phyloP scores from a whole-genome alignment of 139 green algal genomes.

The Chlamydomonas urium region DNA sequence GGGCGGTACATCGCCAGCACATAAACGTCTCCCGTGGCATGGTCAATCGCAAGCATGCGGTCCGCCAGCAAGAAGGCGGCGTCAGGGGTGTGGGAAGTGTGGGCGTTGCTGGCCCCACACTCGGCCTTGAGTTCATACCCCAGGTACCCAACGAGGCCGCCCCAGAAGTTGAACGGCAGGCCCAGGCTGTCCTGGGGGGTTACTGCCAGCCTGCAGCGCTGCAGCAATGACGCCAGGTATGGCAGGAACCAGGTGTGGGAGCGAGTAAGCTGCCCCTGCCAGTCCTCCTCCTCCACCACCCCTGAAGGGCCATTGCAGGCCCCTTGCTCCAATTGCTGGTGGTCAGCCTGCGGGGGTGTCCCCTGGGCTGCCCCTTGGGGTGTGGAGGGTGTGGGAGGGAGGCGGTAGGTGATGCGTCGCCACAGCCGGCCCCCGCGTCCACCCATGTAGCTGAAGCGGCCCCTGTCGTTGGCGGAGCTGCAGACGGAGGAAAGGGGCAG shows the following conservation, averaged over 20 bases:
- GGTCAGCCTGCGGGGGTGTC: too few relatives aligned
- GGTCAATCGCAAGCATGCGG: constrained; percentile 81
- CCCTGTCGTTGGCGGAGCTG: constrained; percentile 64
- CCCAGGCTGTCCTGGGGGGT: constrained; percentile 16
- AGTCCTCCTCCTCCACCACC: constrained; percentile 12
- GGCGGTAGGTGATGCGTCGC: constrained; percentile 65
- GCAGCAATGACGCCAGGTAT: constrained; percentile 45
- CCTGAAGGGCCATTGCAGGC: too few relatives aligned
- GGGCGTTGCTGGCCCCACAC: constrained; percentile 50
- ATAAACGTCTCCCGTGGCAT: constrained; percentile 68
- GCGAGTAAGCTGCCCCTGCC: not conserved
- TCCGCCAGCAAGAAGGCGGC: constrained; percentile 86
- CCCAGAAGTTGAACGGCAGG: constrained; percentile 94
- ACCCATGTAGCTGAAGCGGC: constrained; percentile 93
- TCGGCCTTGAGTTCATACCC: constrained; percentile 94
- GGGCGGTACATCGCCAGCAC: constrained; percentile 51
- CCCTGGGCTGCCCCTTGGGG: not conserved
- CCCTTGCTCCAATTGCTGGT: not conserved
- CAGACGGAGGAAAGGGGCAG: not conserved
- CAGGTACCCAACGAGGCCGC: constrained; percentile 92
- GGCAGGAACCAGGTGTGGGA: constrained; percentile 32
- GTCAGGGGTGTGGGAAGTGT: constrained; percentile 65
- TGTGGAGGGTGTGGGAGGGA: constrained; percentile 40
- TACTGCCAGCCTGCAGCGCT: constrained; percentile 16
- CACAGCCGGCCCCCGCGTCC: constrained; percentile 72